Evolutionary conservation across 2,329 filamentous ascomycete genomes (phyloP).

Genomic region (Ceratocystis cubensis): DNA sequence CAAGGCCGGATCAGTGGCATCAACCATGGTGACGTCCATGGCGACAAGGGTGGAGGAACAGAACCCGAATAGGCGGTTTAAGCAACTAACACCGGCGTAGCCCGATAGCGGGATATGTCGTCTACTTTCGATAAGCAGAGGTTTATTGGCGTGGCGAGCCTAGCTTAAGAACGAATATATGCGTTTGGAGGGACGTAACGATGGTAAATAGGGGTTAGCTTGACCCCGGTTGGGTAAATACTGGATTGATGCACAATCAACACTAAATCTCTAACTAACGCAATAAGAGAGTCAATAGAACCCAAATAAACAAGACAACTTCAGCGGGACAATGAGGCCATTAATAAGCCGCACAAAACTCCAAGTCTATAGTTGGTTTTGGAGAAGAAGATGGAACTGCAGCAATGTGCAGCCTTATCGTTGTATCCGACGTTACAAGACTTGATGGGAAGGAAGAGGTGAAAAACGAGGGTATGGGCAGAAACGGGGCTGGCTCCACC

Average conservation of each 20-base stretch:
- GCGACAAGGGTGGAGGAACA: neutral
- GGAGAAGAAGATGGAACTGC: neutral
- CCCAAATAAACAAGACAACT: neutral
- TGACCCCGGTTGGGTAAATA: conserved; percentile 13
- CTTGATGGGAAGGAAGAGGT: neutral
- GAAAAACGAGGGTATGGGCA: conserved; percentile 12
- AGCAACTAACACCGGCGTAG: conserved; percentile 11
- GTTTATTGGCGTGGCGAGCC: conserved; percentile 3
- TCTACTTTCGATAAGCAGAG: conserved; percentile 2
- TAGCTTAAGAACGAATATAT: conserved; percentile 7
- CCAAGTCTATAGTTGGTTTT: neutral
- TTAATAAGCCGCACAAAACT: neutral
- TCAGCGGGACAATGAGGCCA: neutral
- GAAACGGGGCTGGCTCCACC: conserved; percentile 10
- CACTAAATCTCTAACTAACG: neutral
- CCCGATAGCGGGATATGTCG: conserved; percentile 18
- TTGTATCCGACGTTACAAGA: conserved; percentile 4
- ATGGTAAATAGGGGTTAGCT: conserved; percentile 5
- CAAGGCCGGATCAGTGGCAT: conserved; percentile 9
- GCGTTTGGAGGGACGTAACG: conserved; percentile 11
- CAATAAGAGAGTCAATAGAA: neutral
- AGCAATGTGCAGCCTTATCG: conserved; percentile 10
- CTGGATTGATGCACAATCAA: conserved; percentile 14
- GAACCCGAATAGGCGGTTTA: neutral
- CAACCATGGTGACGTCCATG: conserved; percentile 18